Percentiles rank a stretch among this genome's conserved stretches.
Evolutionary conservation across 176 grass and related monocot genomes (phyloP).

Genomic region (Rhynchospora tenuis): DNA sequence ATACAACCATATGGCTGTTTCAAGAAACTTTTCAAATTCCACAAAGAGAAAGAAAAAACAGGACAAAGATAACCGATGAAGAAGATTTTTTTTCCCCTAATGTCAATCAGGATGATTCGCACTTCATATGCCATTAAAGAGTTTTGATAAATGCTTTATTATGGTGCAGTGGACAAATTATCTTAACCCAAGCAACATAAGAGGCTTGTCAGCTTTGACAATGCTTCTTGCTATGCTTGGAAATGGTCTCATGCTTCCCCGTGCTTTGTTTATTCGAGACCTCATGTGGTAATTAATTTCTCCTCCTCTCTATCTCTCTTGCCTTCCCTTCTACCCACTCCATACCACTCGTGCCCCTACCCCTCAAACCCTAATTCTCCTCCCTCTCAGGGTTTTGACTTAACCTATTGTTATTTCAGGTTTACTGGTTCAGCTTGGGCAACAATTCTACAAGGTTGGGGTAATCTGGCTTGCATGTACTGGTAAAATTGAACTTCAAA

Average conservation of each 20-base stretch:
- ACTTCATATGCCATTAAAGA: neutral
- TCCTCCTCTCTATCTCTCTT: neutral
- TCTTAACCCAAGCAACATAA: slow-evolving; percentile 96
- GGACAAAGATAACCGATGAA: neutral
- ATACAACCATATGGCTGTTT: neutral
- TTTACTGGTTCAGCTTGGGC: slow-evolving; percentile 94
- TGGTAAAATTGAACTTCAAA: slow-evolving; percentile 40
- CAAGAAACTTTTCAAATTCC: neutral
- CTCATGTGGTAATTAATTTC: slow-evolving; percentile 84
- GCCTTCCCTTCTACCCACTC: neutral
- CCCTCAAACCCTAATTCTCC: neutral
- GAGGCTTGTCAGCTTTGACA: slow-evolving; percentile 89
- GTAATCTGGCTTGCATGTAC: slow-evolving; percentile 96
- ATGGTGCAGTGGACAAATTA: slow-evolving; percentile 93
- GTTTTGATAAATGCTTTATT: slow-evolving; percentile 24
- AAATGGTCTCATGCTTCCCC: slow-evolving; percentile 98
- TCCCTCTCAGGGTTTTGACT: slow-evolving; percentile 6
- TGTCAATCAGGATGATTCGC: neutral
- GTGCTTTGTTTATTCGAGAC: slow-evolving; percentile 95
- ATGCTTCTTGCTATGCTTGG: slow-evolving; percentile 99
- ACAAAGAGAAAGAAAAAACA: neutral
- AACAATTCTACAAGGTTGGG: slow-evolving; percentile 70
- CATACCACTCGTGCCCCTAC: neutral
- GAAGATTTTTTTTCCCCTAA: neutral
- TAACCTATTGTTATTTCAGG: slow-evolving; percentile 41